Evolutionary conservation across 257 asterid species (phyloP).

Genomic region (Solanum clarkiae): DNA sequence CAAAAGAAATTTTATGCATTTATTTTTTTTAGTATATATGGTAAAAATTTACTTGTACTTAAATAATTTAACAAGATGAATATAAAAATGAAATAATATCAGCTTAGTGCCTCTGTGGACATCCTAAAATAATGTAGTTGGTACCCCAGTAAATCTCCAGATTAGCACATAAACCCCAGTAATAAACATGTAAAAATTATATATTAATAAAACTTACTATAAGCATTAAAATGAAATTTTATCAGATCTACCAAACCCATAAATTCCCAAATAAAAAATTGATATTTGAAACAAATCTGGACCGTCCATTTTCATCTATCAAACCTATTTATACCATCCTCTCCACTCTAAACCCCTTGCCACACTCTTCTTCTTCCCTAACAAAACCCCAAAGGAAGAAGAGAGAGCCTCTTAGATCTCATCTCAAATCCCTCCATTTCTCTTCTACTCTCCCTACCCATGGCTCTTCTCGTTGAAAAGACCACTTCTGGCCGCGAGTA

Average conservation of each 20-base stretch:
- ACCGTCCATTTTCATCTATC: constrained; percentile 3
- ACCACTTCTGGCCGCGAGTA: constrained; percentile 72
- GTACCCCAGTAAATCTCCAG: no score
- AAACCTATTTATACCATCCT: constrained; percentile 12
- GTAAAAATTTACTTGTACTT: no score
- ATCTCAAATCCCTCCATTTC: neutral
- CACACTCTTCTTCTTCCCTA: constrained; percentile 7
- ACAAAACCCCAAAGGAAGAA: neutral
- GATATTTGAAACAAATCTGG: constrained; percentile 8
- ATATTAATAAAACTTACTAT: no score
- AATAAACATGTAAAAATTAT: no score
- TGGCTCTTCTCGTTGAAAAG: constrained; percentile 70
- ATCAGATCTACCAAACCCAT: constrained; percentile 4
- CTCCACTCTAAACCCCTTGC: neutral
- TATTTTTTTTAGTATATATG: no score
- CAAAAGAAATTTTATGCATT: no score
- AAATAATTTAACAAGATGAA: no score
- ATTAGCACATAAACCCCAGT: no score
- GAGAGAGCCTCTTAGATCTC: neutral
- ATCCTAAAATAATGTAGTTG: no score
- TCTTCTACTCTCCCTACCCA: constrained; percentile 1
- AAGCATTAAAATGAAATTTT: neutral
- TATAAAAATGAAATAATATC: neutral
- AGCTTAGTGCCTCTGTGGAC: neutral
- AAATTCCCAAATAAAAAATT: neutral